Conservation (phyloP, 768 basidiomycete genomes). For the Calocybe indica region DNA sequence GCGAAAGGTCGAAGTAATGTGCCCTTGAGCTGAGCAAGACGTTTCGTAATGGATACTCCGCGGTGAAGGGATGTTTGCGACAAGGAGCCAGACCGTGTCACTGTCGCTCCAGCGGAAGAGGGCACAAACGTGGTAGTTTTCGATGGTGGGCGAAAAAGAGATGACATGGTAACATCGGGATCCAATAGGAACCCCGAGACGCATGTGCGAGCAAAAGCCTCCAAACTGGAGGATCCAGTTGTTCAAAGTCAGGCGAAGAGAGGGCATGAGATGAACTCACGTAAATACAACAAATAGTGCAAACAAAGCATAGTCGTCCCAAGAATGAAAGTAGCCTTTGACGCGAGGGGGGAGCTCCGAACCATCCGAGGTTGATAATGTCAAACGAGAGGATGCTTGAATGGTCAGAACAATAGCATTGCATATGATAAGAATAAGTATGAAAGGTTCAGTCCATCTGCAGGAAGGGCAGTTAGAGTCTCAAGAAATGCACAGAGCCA, state of each 20-base stretch:
- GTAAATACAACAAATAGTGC: constrained; percentile 81
- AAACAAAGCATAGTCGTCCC: constrained; percentile 91
- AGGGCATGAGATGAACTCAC: constrained; percentile 35
- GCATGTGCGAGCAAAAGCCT: constrained; percentile 83
- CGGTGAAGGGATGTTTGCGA: constrained; percentile 34
- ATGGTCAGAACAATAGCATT: constrained; percentile 79
- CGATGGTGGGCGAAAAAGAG: constrained; percentile 38
- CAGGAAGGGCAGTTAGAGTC: background rate
- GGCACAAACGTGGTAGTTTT: constrained; percentile 21
- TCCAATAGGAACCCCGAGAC: constrained; percentile 87
- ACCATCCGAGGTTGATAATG: constrained; percentile 40
- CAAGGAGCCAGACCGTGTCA: constrained; percentile 17
- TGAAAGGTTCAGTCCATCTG: constrained; percentile 83
- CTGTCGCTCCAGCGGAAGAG: constrained; percentile 16
- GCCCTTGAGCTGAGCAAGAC: constrained; percentile 35
- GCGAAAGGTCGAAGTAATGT: constrained; percentile 52
- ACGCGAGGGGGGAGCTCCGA: constrained; percentile 33
- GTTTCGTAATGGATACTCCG: constrained; percentile 39
- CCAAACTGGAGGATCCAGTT: constrained; percentile 46
- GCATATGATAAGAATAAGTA: constrained; percentile 77
- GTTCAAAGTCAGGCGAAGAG: constrained; percentile 2
- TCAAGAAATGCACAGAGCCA: constrained; percentile 1
- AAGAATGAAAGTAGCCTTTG: constrained; percentile 75
- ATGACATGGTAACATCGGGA: constrained; percentile 58
- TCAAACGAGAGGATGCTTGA: constrained; percentile 64